Base-by-base conservation (phyloP, 306 rosid species). In the Malus sieversii region DNA sequence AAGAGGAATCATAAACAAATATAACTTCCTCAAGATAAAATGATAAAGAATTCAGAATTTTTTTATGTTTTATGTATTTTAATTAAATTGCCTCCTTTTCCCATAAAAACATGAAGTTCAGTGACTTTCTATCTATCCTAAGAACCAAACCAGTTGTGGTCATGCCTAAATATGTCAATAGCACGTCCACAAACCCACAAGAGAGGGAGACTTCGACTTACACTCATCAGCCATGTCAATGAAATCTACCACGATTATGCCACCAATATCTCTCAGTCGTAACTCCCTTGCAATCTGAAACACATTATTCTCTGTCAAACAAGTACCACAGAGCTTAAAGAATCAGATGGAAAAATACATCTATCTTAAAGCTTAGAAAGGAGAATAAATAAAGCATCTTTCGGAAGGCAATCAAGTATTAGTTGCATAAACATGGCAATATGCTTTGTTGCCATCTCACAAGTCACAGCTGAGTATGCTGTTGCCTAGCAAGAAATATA, bases 221-320 rank as follows among this genome's bases (percentile, higher is more conserved):
- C 99, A 93, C 72, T 95, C 99, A 76, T 92, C 97, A n/a, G 67
- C 79, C 99, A 95, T 95, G 78, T 90, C 97, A 83, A 92, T 92
- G 85, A 95, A 95, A 89, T 95, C 99, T 68, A 95, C 97, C 27
- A 95, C 99, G 46, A 95, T 95, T 75, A 95, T 95, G 85, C 99
- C 99, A 62, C 99, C 97, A 75, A 95, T 89, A 86, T 95, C 97
- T 80, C 99, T 89, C 77, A 95, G 78, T 75, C 97, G 92, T 53
- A 95, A 88, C 89, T 95, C 99, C 86, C 96, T 85, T 35, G 97
- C 97, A 83, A 95, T 95, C 99, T 92, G 93, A 66, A 85, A 85
- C 70, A 77, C 55, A 59, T 33, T 68, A 79, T 60, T 70, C 81
- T 62, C 63, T 60, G 77, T 84, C 75, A 83, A 74, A 77, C 74